Base-by-base conservation (phyloP, 805 yeast species). In the Saturnispora diversa region DNA sequence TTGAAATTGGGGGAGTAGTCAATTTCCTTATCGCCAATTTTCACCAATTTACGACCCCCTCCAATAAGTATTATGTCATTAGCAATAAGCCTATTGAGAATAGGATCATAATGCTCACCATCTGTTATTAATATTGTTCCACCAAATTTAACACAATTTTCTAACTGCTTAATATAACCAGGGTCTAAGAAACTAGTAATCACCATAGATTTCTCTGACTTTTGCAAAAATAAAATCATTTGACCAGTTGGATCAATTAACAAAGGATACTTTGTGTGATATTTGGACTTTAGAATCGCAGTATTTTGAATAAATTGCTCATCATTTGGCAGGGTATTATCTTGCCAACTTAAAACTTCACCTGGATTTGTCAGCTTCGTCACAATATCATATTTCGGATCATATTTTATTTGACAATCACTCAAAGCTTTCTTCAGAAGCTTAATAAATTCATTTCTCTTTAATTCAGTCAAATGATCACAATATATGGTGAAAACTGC, bases 131-230 rank as follows among this genome's bases (percentile, higher is more conserved):
- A 53, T 6, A 90, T 63, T 1, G 73, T 51, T 2, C 84, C 86
- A 4, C 97, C 97, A 66, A 88, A 88, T 47, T 92, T 65, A 21
- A 88, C 55, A 0, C 94, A 80, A 51, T 85, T 82, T 54, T 87
- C 95, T 12, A 90, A 53, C 31, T 75, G 81, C 47, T 77, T 79
- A 3, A 72, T 55, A 54, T 79, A 84, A 0, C 80, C 74, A 4
- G 68, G 72, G 50, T 83, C 86, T 32, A 81, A 58, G 52, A 90
- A 84, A 50, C 94, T 83, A 0, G 94, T 74, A 0, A 77, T 54
- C 2, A 69, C 59, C 5, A 78, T 50, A 39, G 65, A 66, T 32
- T 60, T 58, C 0, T 67, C 63, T 0, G 46, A 46, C 13, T 59
- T 51, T 5, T 45, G 40, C 13, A 84, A 46, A 5, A 74, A 65